Conservation (phyloP, 1,284 basidiomycete genomes). For the Cutaneotrichosporon sp. region DNA sequence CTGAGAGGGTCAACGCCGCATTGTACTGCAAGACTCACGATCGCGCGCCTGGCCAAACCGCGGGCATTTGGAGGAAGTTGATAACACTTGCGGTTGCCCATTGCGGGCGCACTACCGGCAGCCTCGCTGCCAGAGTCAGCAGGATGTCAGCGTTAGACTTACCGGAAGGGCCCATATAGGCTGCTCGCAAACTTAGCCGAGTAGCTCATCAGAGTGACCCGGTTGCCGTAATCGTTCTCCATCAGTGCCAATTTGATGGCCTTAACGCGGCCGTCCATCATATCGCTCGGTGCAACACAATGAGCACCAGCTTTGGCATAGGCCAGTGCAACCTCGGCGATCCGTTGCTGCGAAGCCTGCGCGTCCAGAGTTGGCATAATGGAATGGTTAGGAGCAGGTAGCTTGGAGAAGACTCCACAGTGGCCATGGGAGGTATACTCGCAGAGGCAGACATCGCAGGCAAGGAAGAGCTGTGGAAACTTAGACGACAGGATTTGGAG, state of each 20-base stretch:
- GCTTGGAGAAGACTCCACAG: constrained; percentile 69
- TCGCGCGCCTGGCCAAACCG: constrained; percentile 86
- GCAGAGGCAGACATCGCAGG: constrained; percentile 96
- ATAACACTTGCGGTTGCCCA: constrained; percentile 95
- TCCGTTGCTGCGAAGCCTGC: constrained; percentile 69
- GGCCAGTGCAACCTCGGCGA: constrained; percentile 85
- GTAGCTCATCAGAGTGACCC: constrained; percentile 91
- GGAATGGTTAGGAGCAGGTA: constrained; percentile 38
- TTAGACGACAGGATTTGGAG: constrained; percentile 69
- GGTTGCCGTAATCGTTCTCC: constrained; percentile 74
- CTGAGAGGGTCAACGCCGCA: constrained; percentile 50
- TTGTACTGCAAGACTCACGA: constrained; percentile 56
- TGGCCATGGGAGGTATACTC: constrained; percentile 99
- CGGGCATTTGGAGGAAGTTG: constrained; percentile 86
- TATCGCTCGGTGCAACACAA: constrained; percentile 97
- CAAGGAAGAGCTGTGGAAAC: constrained; percentile 82
- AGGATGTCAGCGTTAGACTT: constrained; percentile 25
- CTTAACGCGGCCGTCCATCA: constrained; percentile 97
- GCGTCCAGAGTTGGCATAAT: constrained; percentile 53
- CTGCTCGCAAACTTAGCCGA: constrained; percentile 97
- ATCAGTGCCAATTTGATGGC: constrained; percentile 84
- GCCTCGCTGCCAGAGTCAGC: constrained; percentile 64
- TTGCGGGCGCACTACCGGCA: constrained; percentile 87
- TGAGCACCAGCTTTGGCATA: constrained; percentile 95
- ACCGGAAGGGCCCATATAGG: constrained; percentile 98